Conservation (phyloP, 2,329 filamentous ascomycete species). For the Scopulariopsis brevicaulis region DNA sequence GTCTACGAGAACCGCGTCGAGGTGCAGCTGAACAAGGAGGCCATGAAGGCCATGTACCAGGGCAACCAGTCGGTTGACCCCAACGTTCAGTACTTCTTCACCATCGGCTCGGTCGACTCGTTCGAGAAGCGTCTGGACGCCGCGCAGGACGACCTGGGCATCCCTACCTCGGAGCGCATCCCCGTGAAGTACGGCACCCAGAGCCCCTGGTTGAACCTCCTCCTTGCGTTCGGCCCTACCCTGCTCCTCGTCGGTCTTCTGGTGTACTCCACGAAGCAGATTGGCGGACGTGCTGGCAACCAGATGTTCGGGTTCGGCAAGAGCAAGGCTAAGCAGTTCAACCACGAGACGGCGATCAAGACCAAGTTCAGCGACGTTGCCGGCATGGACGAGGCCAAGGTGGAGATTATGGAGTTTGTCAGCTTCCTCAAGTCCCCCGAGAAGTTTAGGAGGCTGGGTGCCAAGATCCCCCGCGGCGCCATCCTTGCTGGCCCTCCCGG, state of each 20-base stretch:
- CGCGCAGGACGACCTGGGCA: slow-evolving; percentile 77
- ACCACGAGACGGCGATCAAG: slow-evolving; percentile 91
- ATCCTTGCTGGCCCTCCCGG: slow-evolving; percentile 96
- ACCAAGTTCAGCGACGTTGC: slow-evolving; percentile 96
- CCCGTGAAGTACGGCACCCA: slow-evolving; percentile 79
- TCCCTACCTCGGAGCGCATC: slow-evolving; percentile 80
- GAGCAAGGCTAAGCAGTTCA: slow-evolving; percentile 94
- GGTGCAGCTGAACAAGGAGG: slow-evolving; percentile 69
- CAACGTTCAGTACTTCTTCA: slow-evolving; percentile 80
- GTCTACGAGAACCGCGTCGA: slow-evolving; percentile 68
- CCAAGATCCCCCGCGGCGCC: slow-evolving; percentile 94
- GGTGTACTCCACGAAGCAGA: slow-evolving; percentile 67
- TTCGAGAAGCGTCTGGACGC: slow-evolving; percentile 85
- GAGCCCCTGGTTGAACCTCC: slow-evolving; percentile 55
- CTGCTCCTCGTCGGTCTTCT: slow-evolving; percentile 76
- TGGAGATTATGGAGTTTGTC: slow-evolving; percentile 98
- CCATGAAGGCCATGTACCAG: slow-evolving; percentile 58
- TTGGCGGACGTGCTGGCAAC: slow-evolving; percentile 55
- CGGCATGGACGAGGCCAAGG: slow-evolving; percentile 95
- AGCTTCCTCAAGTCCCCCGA: slow-evolving; percentile 91
- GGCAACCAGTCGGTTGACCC: slow-evolving; percentile 56
- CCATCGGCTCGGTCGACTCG: slow-evolving; percentile 85
- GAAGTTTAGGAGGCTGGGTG: slow-evolving; percentile 84
- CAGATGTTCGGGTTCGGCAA: slow-evolving; percentile 94
- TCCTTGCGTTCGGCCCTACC: slow-evolving; percentile 76